Evolutionary conservation across 495 filamentous ascomycete genomes (phyloP), one percentile per base, ranked within the genome.

Genomic region (Friedmanniomyces endolithicus): DNA sequence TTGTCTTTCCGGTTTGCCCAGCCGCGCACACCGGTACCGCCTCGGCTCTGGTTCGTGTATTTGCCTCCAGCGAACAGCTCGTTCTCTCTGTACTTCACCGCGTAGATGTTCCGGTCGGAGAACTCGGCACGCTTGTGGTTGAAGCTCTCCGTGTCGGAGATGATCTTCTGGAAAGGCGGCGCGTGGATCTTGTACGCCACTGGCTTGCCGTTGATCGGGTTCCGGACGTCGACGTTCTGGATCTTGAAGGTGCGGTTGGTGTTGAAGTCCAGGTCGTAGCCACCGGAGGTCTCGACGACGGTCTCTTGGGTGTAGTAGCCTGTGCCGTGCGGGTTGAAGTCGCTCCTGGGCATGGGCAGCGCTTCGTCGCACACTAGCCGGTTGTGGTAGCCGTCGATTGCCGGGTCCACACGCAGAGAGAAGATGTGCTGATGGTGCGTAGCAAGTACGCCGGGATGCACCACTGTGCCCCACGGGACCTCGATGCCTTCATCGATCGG

Each of bases 361-460:
- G 83, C 79, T 63, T 89, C 86, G 52, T 87, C 82, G 63, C 81
- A 82, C 41, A 82, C 80, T 27, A 88, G 65, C 2, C 80, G 75
- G 64, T 89, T 89, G 43, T 75, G 70, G 59, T 79, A 79, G 1
- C 88, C 90, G 55, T 87, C 88, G 52, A 94, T 75, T 40, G 79
- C 78, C 6, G 89, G 88, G 66, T 95, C 88, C 16, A 95, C 74
- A 14, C 89, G 84, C 1, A 94, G 79, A 1, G 84, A 87, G 70
- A 95, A 92, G 67, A 94, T 86, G 70, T 95, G 89, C 62, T 95
- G 89, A 59, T 95, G 89, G 65, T 79, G 79, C 52, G 80, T 52
- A 51, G 69, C 87, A 46, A 95, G 78, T 9, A 89, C 87, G 0
- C 89, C 89, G 0, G 88, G 89, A 55, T 88, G 84, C 8, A 95